A percentile compares a stretch with the other conserved stretches of the same genome.
Conservation (phyloP, 805 yeast genomes). For the Yueomyces sinensis region DNA sequence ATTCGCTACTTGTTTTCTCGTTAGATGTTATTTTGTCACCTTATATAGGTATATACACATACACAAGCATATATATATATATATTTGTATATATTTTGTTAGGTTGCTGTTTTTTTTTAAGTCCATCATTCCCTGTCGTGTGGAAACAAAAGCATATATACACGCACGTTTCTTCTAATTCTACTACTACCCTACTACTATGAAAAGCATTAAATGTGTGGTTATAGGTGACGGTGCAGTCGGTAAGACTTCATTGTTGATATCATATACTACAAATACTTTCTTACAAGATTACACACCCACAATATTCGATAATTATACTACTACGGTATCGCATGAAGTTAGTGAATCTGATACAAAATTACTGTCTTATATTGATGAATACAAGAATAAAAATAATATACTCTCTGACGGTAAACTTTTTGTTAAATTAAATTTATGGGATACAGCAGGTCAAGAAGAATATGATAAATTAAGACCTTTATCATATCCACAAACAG, state of each 20-base stretch:
- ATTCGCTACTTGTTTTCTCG: too few species aligned
- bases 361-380: not conserved
- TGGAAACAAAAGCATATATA: too few species aligned
- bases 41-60: too few species aligned
- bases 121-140: too few species aligned
- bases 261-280: constrained; percentile 82
- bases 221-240: constrained; percentile 95
- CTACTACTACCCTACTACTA: too few species aligned
- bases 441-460: constrained; percentile 96
- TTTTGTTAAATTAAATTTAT: constrained; percentile 71
- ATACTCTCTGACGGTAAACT: constrained; percentile 20
- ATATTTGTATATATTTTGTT: too few species aligned
- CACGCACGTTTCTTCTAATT: too few species aligned
- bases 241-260: constrained; percentile 82
- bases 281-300: constrained; percentile 92
- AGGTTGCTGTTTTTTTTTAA: too few species aligned
- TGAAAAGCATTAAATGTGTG: constrained; percentile 85
- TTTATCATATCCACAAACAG: constrained; percentile 83
- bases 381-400: not conserved
- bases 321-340: constrained; percentile 53
- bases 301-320: constrained; percentile 85
- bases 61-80: too few species aligned
- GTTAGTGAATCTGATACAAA: constrained; percentile 29
- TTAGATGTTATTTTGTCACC: too few species aligned
- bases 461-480: constrained; percentile 87